These are phyloP conservation scores for Vigna nakashimae DNA, from an alignment of 306 rosid species.

Conservation along the genomic window DNA sequence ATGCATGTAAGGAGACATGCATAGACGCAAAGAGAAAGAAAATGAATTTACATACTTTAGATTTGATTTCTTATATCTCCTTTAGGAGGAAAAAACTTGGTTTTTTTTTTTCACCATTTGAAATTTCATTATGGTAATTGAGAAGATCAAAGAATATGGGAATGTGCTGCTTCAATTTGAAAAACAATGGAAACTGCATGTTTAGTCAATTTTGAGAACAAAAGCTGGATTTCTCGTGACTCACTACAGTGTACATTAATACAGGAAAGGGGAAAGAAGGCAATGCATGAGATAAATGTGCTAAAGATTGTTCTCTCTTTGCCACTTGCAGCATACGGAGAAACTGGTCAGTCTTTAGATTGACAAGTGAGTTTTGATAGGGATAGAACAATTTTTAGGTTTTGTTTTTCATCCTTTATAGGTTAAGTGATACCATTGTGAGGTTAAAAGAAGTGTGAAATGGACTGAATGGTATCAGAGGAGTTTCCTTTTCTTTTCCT, in stretches of 20 bases:
- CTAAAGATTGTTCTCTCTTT: constrained; percentile 51
- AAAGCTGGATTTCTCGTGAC: constrained; percentile 25
- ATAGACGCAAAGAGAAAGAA: constrained; percentile 24
- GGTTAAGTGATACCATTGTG: constrained; percentile 38
- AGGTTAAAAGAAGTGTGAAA: constrained; percentile 46
- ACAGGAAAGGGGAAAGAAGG: constrained; percentile 43
- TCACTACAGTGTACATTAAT: background rate
- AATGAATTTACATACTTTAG: background rate
- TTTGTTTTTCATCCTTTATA: constrained; percentile 46
- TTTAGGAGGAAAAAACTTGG: background rate
- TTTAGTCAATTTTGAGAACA: constrained; percentile 25
- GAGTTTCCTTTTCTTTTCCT: constrained; percentile 36
- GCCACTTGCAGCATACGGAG: constrained; percentile 45
- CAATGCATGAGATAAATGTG: constrained; percentile 50
- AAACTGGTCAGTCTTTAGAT: constrained; percentile 53
- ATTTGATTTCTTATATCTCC: background rate
- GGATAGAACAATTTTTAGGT: constrained; percentile 29
- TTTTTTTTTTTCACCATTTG: constrained; percentile 25
- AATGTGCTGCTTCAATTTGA: constrained; percentile 5
- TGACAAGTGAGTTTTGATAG: constrained; percentile 51
- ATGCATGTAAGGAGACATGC: constrained; percentile 48
- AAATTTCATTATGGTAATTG: background rate
- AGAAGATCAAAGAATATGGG: background rate
- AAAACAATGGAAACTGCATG: constrained; percentile 22
- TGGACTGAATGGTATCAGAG: constrained; percentile 34